A percentile compares a stretch with the other conserved stretches of the same genome.
Evolutionary conservation across 768 basidiomycete species (phyloP).

Genomic region (Epithele typhae): DNA sequence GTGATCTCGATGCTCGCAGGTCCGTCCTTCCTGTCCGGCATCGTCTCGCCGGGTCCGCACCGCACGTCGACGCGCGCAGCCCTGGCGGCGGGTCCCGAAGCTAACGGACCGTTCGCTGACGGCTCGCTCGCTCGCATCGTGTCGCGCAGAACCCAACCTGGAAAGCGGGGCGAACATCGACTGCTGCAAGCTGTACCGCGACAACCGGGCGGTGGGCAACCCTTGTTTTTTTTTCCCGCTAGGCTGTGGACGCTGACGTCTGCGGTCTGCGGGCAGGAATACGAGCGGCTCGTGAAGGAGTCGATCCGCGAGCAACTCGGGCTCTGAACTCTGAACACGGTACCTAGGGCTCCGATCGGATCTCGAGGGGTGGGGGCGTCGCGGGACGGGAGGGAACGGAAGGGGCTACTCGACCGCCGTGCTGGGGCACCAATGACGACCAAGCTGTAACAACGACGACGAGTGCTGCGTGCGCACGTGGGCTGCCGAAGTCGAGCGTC

Average conservation of each 20-base stretch:
- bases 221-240: no score
- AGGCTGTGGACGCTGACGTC: not conserved
- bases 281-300: constrained; percentile 80
- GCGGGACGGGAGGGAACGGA: no score
- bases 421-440: no score
- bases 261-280: constrained; percentile 47
- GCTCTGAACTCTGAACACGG: constrained; percentile 64
- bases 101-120: no score
- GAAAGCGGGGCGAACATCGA: constrained; percentile 97
- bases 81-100: not conserved
- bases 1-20: constrained; percentile 98
- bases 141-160: constrained; percentile 81
- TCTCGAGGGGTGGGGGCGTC: no score
- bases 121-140: not conserved
- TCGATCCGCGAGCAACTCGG: constrained; percentile 87
- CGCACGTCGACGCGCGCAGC: no score
- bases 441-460: no score
- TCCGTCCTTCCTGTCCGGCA: constrained; percentile 29
- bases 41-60: no score
- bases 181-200: constrained; percentile 95
- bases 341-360: no score
- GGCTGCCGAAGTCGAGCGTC: no score
- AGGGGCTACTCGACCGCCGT: no score
- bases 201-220: constrained; percentile 56
- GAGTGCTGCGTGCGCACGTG: no score